Percentiles rank a stretch among this genome's conserved stretches.
Conservation (phyloP, 176 grass and related monocot genomes). For the Miscanthus lutarioriparius region DNA sequence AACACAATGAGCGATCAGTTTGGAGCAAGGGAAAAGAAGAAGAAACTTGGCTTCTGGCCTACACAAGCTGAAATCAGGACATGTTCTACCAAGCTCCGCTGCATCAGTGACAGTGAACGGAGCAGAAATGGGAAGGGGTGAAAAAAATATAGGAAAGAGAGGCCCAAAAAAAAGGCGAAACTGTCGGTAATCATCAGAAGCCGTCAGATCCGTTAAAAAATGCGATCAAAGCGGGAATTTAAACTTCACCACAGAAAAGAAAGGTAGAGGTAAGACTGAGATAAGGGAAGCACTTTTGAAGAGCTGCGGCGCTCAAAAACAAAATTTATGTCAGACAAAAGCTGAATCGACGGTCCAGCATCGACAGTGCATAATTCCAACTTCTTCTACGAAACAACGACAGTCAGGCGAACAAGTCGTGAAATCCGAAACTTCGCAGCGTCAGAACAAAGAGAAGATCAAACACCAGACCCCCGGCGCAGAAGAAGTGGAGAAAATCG, state of each 20-base stretch:
- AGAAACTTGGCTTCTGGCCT: background rate
- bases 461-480: background rate
- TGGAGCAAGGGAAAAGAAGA: constrained; percentile 6
- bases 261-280: constrained; percentile 4
- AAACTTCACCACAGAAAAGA: constrained; percentile 17
- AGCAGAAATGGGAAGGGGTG: background rate
- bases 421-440: background rate
- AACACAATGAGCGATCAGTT: background rate
- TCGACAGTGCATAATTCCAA: background rate
- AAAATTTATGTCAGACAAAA: background rate
- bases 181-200: background rate
- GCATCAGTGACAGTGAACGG: background rate
- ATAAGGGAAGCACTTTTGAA: constrained; percentile 14
- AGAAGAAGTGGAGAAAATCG: background rate
- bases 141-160: background rate
- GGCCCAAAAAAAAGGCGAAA: background rate
- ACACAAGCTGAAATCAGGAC: constrained; percentile 15
- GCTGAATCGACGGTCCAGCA: constrained; percentile 7
- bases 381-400: background rate
- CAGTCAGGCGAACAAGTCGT: background rate
- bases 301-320: background rate
- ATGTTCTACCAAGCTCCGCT: background rate
- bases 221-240: constrained; percentile 5
- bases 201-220: constrained; percentile 4
- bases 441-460: background rate